Evolutionary conservation across 2,329 filamentous ascomycete species (phyloP).

Genomic region (Aureobasidium sp.): DNA sequence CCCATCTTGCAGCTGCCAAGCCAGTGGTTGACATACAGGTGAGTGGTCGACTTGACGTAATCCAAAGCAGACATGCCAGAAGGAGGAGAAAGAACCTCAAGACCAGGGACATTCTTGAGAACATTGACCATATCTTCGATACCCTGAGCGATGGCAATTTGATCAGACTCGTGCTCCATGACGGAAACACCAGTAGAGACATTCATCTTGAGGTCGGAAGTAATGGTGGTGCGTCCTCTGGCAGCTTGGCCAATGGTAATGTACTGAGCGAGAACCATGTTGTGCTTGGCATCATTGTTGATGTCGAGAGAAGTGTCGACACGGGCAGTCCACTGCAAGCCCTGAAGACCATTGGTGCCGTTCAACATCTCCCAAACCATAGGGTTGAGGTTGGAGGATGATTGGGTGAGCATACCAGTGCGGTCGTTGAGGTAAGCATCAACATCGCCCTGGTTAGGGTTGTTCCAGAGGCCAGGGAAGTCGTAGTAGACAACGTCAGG

Average conservation of each 20-base stretch:
- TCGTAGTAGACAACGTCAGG: constrained; percentile 13
- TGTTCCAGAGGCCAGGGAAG: constrained; percentile 3
- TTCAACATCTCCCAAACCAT: constrained; percentile 10
- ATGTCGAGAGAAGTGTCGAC: constrained; percentile 11
- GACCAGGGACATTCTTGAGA: neutral
- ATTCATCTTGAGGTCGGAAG: constrained; percentile 8
- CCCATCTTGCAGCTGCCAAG: constrained; percentile 13
- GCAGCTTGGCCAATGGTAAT: constrained; percentile 7
- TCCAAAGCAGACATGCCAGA: neutral
- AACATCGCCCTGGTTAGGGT: constrained; percentile 5
- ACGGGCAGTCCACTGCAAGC: constrained; percentile 13
- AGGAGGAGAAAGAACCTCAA: constrained; percentile 3
- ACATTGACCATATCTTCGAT: constrained; percentile 1
- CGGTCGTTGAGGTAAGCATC: constrained; percentile 11
- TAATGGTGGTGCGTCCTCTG: constrained; percentile 7
- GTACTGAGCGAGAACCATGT: constrained; percentile 12
- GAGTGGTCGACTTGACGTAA: constrained; percentile 9
- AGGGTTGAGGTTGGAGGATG: constrained; percentile 10
- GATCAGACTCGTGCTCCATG: neutral
- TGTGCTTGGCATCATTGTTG: constrained; percentile 5
- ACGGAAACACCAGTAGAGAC: neutral
- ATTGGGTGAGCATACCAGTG: constrained; percentile 11
- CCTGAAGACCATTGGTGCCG: neutral
- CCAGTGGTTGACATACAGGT: constrained; percentile 13
- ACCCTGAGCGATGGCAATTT: constrained; percentile 5